Conservation (phyloP, 1,139 yeast genomes). For the Zygoascus sp. region DNA sequence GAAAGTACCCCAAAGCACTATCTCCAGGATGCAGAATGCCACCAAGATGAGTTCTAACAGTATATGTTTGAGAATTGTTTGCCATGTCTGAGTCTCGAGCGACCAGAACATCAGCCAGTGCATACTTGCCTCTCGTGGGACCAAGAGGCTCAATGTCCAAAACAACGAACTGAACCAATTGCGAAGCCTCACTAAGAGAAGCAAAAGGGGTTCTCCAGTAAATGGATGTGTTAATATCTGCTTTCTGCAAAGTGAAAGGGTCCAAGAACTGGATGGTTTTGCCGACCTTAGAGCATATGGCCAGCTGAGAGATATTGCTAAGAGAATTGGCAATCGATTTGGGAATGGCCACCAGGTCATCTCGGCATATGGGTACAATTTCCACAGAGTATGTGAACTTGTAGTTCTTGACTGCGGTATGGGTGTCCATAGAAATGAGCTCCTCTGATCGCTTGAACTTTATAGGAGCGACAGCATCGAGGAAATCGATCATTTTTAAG, state of each 20-base stretch:
- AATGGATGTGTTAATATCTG: conserved; percentile 69
- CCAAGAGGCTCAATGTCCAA: conserved; percentile 95
- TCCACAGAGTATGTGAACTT: conserved; percentile 92
- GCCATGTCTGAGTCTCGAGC: conserved; percentile 86
- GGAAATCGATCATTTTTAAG: conserved; percentile 85
- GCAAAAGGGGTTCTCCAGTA: conserved; percentile 88
- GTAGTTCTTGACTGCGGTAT: conserved; percentile 80
- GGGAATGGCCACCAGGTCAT: conserved; percentile 89
- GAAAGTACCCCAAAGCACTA: conserved; percentile 83
- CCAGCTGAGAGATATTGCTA: conserved; percentile 81
- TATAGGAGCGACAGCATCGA: conserved; percentile 82
- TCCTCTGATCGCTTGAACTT: conserved; percentile 84
- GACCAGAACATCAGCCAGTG: conserved; percentile 84
- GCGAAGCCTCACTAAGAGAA: conserved; percentile 70
- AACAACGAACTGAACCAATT: conserved; percentile 82
- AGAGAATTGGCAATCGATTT: conserved; percentile 73
- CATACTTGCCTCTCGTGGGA: conserved; percentile 69
- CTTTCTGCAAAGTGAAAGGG: conserved; percentile 72
- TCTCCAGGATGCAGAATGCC: conserved; percentile 95
- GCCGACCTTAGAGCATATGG: conserved; percentile 76
- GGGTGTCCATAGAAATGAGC: conserved; percentile 86
- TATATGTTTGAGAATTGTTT: conserved; percentile 69
- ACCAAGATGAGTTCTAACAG: conserved; percentile 86
- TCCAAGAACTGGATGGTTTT: conserved; percentile 83
- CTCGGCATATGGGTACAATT: conserved; percentile 96